phyloP scores from a whole-genome alignment of 306 rosid genomes.

The Rubus idaeus region DNA sequence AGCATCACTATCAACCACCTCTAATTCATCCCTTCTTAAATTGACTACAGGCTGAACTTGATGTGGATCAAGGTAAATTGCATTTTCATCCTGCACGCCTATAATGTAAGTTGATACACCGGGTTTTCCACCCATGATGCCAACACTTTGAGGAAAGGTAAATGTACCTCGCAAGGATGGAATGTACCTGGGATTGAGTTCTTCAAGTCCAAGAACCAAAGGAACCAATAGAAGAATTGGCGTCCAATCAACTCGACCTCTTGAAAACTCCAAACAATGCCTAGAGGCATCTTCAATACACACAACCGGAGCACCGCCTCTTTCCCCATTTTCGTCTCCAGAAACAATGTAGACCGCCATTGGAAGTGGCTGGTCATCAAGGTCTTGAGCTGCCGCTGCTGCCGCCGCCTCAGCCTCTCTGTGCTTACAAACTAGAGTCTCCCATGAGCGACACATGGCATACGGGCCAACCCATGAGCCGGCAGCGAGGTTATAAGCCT shows the following conservation, averaged over 20 bases:
- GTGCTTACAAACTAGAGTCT: constrained; percentile 65
- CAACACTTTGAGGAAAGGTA: constrained; percentile 91
- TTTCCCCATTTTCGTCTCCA: constrained; percentile 97
- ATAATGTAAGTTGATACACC: constrained; percentile 90
- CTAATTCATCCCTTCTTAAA: constrained; percentile 53
- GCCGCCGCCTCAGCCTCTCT: constrained; percentile 14
- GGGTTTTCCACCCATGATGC: constrained; percentile 92
- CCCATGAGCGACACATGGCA: constrained; percentile 99
- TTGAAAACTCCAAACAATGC: constrained; percentile 67
- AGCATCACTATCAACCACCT: constrained; percentile 34
- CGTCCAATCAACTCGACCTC: constrained; percentile 61
- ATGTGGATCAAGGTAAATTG: constrained; percentile 95
- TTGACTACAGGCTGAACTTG: constrained; percentile 72
- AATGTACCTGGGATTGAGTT: constrained; percentile 90
- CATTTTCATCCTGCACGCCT: constrained; percentile 89
- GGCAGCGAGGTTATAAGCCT: constrained; percentile 77
- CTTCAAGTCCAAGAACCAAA: constrained; percentile 98
- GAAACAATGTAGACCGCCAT: constrained; percentile 93
- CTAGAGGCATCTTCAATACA: constrained; percentile 78
- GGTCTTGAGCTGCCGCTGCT: constrained; percentile 17
- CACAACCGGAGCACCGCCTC: constrained; percentile 98
- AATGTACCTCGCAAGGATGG: constrained; percentile 78
- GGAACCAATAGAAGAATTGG: constrained; percentile 95
- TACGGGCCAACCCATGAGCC: constrained; percentile 99
- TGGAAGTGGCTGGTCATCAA: constrained; percentile 67